Evolutionary conservation across 192 early-diverging fungal species (phyloP).

Genomic region (Tieghemiomyces parasiticus): DNA sequence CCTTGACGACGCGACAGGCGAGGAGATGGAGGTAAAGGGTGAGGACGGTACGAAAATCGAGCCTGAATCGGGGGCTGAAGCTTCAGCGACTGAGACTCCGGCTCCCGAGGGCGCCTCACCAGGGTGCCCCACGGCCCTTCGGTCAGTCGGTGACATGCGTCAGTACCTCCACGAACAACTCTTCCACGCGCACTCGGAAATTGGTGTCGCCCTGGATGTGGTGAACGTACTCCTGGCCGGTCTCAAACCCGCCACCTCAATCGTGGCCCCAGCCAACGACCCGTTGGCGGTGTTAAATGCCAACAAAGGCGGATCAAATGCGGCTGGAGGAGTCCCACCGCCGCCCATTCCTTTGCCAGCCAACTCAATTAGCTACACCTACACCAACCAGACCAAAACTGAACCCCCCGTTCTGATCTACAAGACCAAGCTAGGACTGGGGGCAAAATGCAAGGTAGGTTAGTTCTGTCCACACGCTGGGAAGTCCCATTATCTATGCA

Average conservation of each 20-base stretch:
- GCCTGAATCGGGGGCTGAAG: neutral
- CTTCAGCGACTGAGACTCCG: neutral
- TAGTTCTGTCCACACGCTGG: no score
- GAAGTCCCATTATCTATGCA: no score
- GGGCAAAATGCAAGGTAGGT: neutral
- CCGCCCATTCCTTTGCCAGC: conserved; percentile 2
- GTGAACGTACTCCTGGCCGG: conserved; percentile 1
- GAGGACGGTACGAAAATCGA: neutral
- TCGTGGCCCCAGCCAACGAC: neutral
- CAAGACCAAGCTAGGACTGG: conserved; percentile 2
- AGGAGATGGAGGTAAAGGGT: no score
- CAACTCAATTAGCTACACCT: conserved; percentile 3
- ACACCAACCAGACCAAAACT: neutral
- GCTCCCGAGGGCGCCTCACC: neutral
- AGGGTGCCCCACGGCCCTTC: no score
- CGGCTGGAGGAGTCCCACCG: neutral
- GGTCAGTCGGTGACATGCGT: neutral
- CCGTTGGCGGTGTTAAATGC: neutral
- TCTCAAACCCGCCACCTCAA: neutral
- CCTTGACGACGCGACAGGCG: neutral
- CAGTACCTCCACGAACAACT: neutral
- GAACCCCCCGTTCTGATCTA: neutral
- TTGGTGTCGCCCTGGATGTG: conserved; percentile 5
- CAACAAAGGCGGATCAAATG: neutral
- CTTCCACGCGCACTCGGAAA: neutral